Conservation (phyloP, 2,329 filamentous ascomycete species). For the Fusarium agapanthi region DNA sequence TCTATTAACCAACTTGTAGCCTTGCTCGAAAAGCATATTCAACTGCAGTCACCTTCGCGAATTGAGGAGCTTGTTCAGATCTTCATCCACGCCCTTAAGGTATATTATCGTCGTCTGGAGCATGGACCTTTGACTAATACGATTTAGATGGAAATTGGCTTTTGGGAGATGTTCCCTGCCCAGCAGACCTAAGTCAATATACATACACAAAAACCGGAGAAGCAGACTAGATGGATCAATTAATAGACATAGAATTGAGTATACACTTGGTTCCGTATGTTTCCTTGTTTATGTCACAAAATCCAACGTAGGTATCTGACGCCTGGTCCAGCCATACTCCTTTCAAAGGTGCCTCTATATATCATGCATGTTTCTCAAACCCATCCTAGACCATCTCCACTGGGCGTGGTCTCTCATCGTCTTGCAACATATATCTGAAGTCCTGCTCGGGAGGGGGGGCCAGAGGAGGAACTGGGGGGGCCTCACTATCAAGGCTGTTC, state of each 20-base stretch:
- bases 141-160: conserved; percentile 61
- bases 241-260: conserved; percentile 35
- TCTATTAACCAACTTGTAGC: conserved; percentile 53
- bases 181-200: conserved; percentile 21
- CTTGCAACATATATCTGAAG: conserved; percentile 61
- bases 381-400: conserved; percentile 44
- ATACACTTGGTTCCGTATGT: conserved; percentile 18
- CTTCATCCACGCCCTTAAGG: conserved; percentile 87
- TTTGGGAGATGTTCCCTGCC: conserved; percentile 63
- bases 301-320: conserved; percentile 12
- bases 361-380: neutral
- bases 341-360: conserved; percentile 7
- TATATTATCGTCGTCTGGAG: conserved; percentile 47
- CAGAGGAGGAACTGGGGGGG: conserved; percentile 53
- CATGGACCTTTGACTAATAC: neutral
- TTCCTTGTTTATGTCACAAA: conserved; percentile 12
- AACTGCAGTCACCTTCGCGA: conserved; percentile 75
- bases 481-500: conserved; percentile 33
- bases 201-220: neutral
- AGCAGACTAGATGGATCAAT: conserved; percentile 3
- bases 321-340: conserved; percentile 9
- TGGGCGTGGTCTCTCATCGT: conserved; percentile 56
- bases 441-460: conserved; percentile 55
- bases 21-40: conserved; percentile 78
- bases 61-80: conserved; percentile 86